Evolutionary conservation across 768 basidiomycete species (phyloP).

Genomic region (Russula virescens): DNA sequence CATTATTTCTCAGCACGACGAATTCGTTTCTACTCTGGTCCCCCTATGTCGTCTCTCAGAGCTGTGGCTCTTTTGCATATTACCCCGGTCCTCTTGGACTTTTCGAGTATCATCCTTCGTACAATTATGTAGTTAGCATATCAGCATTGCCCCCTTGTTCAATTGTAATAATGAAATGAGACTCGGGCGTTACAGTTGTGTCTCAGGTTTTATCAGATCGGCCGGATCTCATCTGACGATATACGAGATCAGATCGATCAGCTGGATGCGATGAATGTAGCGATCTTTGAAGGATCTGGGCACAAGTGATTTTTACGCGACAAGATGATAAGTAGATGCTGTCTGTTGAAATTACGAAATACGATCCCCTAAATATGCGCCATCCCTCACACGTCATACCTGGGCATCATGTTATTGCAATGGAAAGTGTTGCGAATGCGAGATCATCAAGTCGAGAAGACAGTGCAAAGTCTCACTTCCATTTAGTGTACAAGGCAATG

Average conservation of each 20-base stretch:
- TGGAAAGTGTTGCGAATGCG: no score
- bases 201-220: background rate
- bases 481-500: background rate
- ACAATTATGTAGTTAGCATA: constrained; percentile 12
- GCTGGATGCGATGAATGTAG: background rate
- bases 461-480: background rate
- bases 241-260: constrained; percentile 15
- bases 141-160: background rate
- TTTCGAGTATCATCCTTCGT: background rate
- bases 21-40: background rate
- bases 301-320: background rate
- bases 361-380: background rate
- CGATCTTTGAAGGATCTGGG: constrained; percentile 7
- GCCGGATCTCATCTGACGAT: constrained; percentile 3
- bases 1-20: background rate
- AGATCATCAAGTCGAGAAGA: background rate
- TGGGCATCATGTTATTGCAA: no score
- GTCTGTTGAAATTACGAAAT: no score
- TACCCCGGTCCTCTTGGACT: background rate
- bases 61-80: background rate
- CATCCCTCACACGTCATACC: no score
- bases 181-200: background rate
- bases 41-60: background rate
- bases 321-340: no score
- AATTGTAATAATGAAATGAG: constrained; percentile 9